Evolutionary conservation across 129 eudicot species (phyloP).

Genomic region (Smallanthus sonchifolius): DNA sequence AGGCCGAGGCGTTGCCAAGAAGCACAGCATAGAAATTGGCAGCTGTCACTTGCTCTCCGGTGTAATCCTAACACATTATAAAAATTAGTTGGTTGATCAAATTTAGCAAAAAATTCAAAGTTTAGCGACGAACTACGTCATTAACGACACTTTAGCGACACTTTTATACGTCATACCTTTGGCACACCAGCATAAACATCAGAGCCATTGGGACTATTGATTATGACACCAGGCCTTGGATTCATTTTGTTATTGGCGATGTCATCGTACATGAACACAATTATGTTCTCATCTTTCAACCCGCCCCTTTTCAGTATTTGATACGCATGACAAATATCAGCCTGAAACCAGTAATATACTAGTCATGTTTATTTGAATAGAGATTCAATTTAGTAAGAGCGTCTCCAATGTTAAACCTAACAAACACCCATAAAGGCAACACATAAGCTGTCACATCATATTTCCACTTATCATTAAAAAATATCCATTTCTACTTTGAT

Average conservation of each 20-base stretch:
- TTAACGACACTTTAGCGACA: neutral
- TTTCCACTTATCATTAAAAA: too few species aligned
- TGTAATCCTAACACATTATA: conserved; percentile 55
- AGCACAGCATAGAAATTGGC: conserved; percentile 64
- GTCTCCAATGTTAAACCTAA: too few species aligned
- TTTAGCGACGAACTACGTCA: neutral
- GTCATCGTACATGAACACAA: conserved; percentile 89
- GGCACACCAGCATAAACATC: conserved; percentile 94
- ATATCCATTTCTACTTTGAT: too few species aligned
- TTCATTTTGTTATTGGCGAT: conserved; percentile 54
- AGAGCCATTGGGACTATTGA: conserved; percentile 60
- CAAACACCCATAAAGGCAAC: too few species aligned
- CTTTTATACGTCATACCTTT: conserved; percentile 41
- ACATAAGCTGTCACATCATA: too few species aligned
- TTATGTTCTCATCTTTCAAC: conserved; percentile 78
- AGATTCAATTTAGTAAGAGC: neutral
- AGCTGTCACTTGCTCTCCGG: conserved; percentile 62
- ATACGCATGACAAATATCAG: conserved; percentile 87
- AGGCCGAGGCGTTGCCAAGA: conserved; percentile 52
- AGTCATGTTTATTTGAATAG: neutral
- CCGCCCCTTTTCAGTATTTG: conserved; percentile 84
- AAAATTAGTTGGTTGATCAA: neutral
- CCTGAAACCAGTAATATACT: conserved; percentile 31
- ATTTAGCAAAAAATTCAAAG: neutral
- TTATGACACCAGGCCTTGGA: conserved; percentile 78